Evolutionary conservation across 331 rosid genomes (phyloP).

Genomic region (Acacia pycnantha): DNA sequence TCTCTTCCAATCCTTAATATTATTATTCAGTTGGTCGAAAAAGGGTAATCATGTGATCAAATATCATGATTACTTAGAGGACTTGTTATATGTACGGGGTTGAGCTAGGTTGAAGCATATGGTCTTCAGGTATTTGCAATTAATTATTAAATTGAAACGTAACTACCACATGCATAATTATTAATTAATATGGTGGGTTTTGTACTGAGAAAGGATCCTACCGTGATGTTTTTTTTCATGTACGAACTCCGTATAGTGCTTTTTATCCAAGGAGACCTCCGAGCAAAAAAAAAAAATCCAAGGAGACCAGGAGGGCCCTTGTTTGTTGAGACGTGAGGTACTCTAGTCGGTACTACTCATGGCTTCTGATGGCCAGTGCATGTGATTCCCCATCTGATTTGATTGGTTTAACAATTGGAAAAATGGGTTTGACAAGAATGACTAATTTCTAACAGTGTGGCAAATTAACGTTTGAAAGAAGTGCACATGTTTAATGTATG

Average conservation of each 20-base stretch:
- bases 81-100: not conserved
- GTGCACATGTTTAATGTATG: too few species aligned
- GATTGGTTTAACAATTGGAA: not conserved
- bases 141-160: constrained; percentile 21
- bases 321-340: constrained; percentile 1
- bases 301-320: constrained; percentile 13
- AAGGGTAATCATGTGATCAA: not conserved
- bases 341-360: constrained; percentile 19
- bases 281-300: too few species aligned
- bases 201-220: not conserved
- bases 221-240: not conserved
- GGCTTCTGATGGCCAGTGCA: constrained; percentile 27
- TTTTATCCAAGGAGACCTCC: not conserved
- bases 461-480: too few species aligned
- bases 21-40: too few species aligned
- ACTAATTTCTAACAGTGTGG: fast-evolving
- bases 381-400: not conserved
- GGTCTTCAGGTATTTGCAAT: not conserved
- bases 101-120: not conserved
- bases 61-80: not conserved
- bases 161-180: not conserved
- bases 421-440: too few species aligned
- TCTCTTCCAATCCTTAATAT: too few species aligned
- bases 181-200: not conserved
- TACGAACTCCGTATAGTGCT: not conserved